Evolutionary conservation across 179 eudicot species (phyloP).

Genomic region (Amaranthus tricolor): DNA sequence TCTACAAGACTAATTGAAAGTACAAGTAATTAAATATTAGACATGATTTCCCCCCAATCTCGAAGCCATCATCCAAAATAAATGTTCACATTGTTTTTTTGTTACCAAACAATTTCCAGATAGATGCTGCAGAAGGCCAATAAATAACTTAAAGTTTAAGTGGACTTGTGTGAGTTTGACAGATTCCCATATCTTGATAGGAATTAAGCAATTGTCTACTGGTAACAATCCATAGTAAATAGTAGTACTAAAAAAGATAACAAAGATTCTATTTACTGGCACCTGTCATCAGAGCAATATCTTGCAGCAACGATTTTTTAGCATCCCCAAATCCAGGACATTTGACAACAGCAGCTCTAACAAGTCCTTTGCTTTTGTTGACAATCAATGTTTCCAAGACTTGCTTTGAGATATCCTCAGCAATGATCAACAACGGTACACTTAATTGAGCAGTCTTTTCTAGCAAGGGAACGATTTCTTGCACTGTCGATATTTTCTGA

Average conservation of each 20-base stretch:
- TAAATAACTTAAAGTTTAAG: not conserved
- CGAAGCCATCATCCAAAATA: not conserved
- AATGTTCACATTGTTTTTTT: not conserved
- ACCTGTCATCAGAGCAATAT: conserved; percentile 97
- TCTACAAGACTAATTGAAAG: not conserved
- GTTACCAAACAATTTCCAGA: not conserved
- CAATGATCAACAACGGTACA: conserved; percentile 80
- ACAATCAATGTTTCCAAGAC: conserved; percentile 69
- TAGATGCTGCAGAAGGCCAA: not conserved
- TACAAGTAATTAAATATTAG: not conserved
- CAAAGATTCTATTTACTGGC: not conserved
- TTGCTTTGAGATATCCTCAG: conserved; percentile 70
- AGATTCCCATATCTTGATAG: not conserved
- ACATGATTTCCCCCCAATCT: not conserved
- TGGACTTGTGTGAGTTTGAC: not conserved
- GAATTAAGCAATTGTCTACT: not conserved
- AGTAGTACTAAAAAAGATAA: not conserved
- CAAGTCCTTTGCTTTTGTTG: conserved; percentile 63
- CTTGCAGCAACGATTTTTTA: conserved; percentile 81
- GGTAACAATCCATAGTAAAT: not conserved
- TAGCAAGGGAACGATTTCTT: conserved; percentile 77
- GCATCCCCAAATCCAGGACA: conserved; percentile 87
- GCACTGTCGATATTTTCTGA: conserved; percentile 63
- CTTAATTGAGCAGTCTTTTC: conserved; percentile 81
- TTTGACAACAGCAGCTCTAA: conserved; percentile 80